Evolutionary conservation across 2,329 filamentous ascomycete species (phyloP), one percentile per base, ranked within the genome.

Genomic region (Hypoxylon sp.): DNA sequence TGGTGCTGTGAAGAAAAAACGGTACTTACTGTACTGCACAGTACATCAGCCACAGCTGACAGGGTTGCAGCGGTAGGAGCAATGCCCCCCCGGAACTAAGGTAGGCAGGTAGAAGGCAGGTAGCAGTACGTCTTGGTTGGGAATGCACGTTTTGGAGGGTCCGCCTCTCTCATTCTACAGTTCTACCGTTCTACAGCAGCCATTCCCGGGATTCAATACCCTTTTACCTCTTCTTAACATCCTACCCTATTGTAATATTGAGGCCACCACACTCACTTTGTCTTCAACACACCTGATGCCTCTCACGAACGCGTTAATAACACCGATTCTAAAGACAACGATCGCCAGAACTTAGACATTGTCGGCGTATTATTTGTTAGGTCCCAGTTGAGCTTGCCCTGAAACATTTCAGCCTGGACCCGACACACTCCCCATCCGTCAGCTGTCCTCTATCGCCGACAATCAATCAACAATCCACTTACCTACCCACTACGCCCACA

Each of bases 391-490:
- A 59, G 58, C 37, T 55, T 35, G 42, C 32, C 53, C 64, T 64
- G 67, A 70, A 68, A 70, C 65, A 65, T 65, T 62, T 50, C 35
- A 42, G 52, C 54, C 58, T 65, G 35, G 60, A 58, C 56, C 60
- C 64, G 48, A 64, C 63, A 58, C 60, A 59, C 32, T 42, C 52
- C 56, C 35, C 51, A 63, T 50, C 42, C 59, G 51, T 58, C 56
- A 54, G 24, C 27, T 48, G 35, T 39, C 32, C 52, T 63, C 50
- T 68, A 55, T 58, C 57, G 60, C 32, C 60, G 64, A 52, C 60
- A 64, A 65, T 62, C 58, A 69, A 66, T 61, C 54, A 62, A 62
- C 46, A 59, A 47, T 48, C 62, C 58, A 59, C 51, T 35, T 42
- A 35, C 64, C 64, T 65, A 67, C 63, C 55, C 63, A 61, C 54